A percentile compares a stretch with the other conserved stretches of the same genome.
These are phyloP conservation scores for Pichia paraexigua DNA, from an alignment of 805 yeast genomes.

Conservation along the genomic window DNA sequence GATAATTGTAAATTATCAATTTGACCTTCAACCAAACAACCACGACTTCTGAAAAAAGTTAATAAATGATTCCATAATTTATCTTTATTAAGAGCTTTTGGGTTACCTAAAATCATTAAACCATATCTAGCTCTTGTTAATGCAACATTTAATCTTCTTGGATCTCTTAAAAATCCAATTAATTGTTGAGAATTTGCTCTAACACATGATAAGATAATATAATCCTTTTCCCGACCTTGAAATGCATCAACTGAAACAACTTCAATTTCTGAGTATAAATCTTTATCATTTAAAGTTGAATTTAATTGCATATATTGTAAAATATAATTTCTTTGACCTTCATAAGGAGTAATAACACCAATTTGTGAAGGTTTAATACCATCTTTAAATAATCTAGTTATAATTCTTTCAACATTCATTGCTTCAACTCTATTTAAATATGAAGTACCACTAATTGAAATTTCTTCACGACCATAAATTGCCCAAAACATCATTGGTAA, in stretches of 20 bases:
- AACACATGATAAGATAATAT: constrained; percentile 44
- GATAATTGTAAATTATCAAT: constrained; percentile 71
- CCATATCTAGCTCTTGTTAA: constrained; percentile 85
- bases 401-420: constrained; percentile 72
- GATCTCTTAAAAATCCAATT: constrained; percentile 80
- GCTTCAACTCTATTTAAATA: constrained; percentile 85
- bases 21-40: constrained; percentile 86
- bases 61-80: constrained; percentile 72
- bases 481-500: constrained; percentile 97
- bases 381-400: constrained; percentile 63
- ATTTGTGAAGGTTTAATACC: constrained; percentile 76
- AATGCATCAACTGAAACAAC: constrained; percentile 72
- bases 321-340: constrained; percentile 83
- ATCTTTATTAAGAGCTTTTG: constrained; percentile 63
- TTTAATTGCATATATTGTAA: constrained; percentile 70
- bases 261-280: constrained; percentile 64
- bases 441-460: constrained; percentile 73
- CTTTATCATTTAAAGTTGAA: constrained; percentile 54
- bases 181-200: constrained; percentile 62
- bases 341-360: constrained; percentile 92
- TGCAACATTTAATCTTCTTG: constrained; percentile 83
- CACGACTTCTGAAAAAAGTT: constrained; percentile 71
- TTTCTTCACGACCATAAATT: constrained; percentile 80
- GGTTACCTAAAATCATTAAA: constrained; percentile 74
- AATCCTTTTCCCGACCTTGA: constrained; percentile 53